These are phyloP conservation scores for Trichosporon sp. DNA, from an alignment of 1,284 basidiomycete species.

Conservation along the genomic window DNA sequence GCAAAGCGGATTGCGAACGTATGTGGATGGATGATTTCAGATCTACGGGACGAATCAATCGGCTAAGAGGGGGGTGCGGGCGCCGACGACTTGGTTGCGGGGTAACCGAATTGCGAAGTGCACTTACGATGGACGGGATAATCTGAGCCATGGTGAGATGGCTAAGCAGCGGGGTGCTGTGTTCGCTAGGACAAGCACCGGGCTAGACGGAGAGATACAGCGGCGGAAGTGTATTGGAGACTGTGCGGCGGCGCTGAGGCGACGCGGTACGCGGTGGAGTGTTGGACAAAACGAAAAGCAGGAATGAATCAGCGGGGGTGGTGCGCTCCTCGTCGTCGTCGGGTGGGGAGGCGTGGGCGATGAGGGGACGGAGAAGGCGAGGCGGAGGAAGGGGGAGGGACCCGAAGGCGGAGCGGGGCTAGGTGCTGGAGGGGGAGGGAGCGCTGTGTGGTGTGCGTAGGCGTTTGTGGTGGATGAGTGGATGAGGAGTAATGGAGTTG, in stretches of 20 bases:
- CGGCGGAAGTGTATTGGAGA: neutral
- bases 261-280: neutral
- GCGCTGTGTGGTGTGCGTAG: neutral
- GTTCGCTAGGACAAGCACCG: constrained; percentile 12
- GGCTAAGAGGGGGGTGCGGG: neutral
- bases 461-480: constrained; percentile 10
- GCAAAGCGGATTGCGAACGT: neutral
- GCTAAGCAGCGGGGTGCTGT: constrained; percentile 1
- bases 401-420: neutral
- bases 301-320: neutral
- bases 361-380: neutral
- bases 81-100: neutral
- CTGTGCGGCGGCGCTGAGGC: neutral
- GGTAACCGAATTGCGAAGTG: neutral
- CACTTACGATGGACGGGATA: constrained; percentile 50
- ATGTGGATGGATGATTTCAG: constrained; percentile 13
- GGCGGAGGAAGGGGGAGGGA: constrained; percentile 15
- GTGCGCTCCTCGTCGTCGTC: neutral
- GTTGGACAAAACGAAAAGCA: neutral
- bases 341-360: constrained; percentile 2
- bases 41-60: constrained; percentile 2
- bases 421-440: constrained; percentile 3
- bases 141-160: constrained; percentile 51
- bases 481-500: constrained; percentile 14
- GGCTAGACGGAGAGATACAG: neutral